Evolutionary conservation across 164 flowering plant genomes (phyloP), one percentile per base, ranked within the genome.

Genomic region (Platanus orientalis): DNA sequence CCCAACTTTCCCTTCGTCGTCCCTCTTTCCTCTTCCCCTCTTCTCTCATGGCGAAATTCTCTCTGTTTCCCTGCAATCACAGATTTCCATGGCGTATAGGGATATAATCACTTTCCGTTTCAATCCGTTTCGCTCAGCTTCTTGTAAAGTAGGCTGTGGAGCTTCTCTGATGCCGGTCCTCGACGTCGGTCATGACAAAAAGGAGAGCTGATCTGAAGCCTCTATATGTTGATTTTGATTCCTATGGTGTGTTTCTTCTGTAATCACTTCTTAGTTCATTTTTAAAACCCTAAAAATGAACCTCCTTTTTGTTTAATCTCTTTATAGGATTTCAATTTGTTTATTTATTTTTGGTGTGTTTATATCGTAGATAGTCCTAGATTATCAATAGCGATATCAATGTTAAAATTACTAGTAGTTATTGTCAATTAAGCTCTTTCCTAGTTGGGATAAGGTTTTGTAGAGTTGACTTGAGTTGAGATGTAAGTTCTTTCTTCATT

Each of bases 101-200:
- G n/a, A n/a, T n/a, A n/a, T n/a, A n/a, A n/a, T n/a, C n/a, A n/a
- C n/a, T n/a, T n/a, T n/a, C n/a, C n/a, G n/a, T n/a, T n/a, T n/a
- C n/a, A n/a, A n/a, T n/a, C n/a, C n/a, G n/a, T 14, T 19, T 44
- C 49, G 20, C 20, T 19, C 5, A 44, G n/a, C 19, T 44, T 44
- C 14, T 2, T 17, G n/a, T 12, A 7, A 3, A 44, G 27, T 23
- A 13, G 28, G 21, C 42, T 19, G 25, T 27, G 19, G 56, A 50
- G n/a, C n/a, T 57, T 49, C 9, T 25, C 48, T 54, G 48, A 30
- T 53, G n/a, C 59, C 1, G 56, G n/a, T 57, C 39, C 48, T 52
- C 26, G 29, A 45, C 52, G 12, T 57, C 6, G 42, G 26, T 40
- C 48, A 24, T 32, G 68, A 55, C 21, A 5, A 44, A 14, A 54